A percentile compares a stretch with the other conserved stretches of the same genome.
Evolutionary conservation across 2,329 filamentous ascomycete genomes (phyloP).

Genomic region (Botrytis aclada): DNA sequence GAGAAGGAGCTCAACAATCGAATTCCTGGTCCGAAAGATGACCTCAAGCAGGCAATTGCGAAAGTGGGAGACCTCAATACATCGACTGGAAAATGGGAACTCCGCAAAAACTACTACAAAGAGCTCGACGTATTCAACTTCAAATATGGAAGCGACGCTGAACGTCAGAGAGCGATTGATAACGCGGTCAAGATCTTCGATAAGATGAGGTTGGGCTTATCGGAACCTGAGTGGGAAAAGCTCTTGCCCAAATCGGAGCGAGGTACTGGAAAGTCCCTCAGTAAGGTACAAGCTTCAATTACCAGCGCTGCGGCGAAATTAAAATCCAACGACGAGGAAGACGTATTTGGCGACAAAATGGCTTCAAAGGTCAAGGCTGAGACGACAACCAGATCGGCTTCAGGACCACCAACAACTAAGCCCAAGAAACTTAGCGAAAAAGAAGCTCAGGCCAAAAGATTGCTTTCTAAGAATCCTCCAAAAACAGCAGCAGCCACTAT

Average conservation of each 20-base stretch:
- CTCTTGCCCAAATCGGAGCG: slow-evolving; percentile 57
- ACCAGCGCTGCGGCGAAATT: slow-evolving; percentile 50
- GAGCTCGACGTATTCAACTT: slow-evolving; percentile 64
- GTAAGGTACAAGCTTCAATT: slow-evolving; percentile 58
- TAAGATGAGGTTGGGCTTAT: slow-evolving; percentile 53
- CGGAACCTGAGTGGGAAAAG: slow-evolving; percentile 59
- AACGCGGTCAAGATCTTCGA: slow-evolving; percentile 60
- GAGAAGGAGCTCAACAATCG: slow-evolving; percentile 52
- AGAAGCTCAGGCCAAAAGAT: slow-evolving; percentile 55
- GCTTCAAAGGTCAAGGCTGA: slow-evolving; percentile 40
- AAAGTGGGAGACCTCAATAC: slow-evolving; percentile 53
- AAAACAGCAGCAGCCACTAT: slow-evolving; percentile 29
- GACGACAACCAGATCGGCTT: slow-evolving; percentile 49
- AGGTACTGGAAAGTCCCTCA: slow-evolving; percentile 58
- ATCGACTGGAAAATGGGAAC: slow-evolving; percentile 50
- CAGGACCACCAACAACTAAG: slow-evolving; percentile 50
- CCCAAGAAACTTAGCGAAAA: slow-evolving; percentile 55
- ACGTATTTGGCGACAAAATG: slow-evolving; percentile 37
- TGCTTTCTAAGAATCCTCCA: slow-evolving; percentile 43
- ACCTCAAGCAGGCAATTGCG: slow-evolving; percentile 53
- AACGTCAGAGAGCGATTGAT: slow-evolving; percentile 59
- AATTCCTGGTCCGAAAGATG: slow-evolving; percentile 47
- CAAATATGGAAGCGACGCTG: slow-evolving; percentile 51
- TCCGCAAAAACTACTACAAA: slow-evolving; percentile 58
- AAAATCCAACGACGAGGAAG: slow-evolving; percentile 49